Percentiles rank a stretch among this genome's conserved stretches.
Conservation (phyloP, 768 basidiomycete species). For the Mycena belliarum region DNA sequence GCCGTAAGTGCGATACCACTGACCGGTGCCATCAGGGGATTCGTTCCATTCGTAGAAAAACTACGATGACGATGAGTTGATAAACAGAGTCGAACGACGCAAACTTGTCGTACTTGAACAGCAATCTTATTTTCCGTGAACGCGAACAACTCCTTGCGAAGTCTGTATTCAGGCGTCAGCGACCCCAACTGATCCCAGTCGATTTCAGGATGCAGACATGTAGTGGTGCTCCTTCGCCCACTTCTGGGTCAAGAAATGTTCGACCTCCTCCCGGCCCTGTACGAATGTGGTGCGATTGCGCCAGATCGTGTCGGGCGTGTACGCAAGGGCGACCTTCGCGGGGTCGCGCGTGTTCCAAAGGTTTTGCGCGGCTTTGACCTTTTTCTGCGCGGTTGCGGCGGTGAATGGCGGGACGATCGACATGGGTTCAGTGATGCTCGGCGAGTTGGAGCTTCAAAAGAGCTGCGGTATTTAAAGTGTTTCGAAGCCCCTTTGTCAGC, state of each 20-base stretch:
- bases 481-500: no score
- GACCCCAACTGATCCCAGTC: neutral
- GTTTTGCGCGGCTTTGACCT: slow-evolving; percentile 21
- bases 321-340: slow-evolving; percentile 42
- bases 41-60: slow-evolving; percentile 51
- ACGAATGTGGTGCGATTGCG: slow-evolving; percentile 56
- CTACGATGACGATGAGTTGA: slow-evolving; percentile 16
- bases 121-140: slow-evolving; percentile 57
- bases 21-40: slow-evolving; percentile 34
- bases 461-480: no score
- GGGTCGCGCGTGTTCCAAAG: slow-evolving; percentile 30
- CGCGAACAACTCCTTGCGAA: slow-evolving; percentile 56
- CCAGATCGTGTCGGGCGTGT: slow-evolving; percentile 56
- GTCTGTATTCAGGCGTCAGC: slow-evolving; percentile 3
- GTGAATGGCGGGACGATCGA: slow-evolving; percentile 22
- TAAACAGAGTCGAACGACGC: no score
- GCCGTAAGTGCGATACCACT: slow-evolving; percentile 50
- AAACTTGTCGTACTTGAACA: slow-evolving; percentile 37
- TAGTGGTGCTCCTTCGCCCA: slow-evolving; percentile 56
- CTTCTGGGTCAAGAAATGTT: slow-evolving; percentile 48
- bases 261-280: slow-evolving; percentile 43
- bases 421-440: no score
- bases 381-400: slow-evolving; percentile 11
- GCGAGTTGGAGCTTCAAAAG: no score
- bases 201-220: slow-evolving; percentile 18